Base-by-base conservation (phyloP, 495 filamentous ascomycete species). In the Entonaema liquescens region DNA sequence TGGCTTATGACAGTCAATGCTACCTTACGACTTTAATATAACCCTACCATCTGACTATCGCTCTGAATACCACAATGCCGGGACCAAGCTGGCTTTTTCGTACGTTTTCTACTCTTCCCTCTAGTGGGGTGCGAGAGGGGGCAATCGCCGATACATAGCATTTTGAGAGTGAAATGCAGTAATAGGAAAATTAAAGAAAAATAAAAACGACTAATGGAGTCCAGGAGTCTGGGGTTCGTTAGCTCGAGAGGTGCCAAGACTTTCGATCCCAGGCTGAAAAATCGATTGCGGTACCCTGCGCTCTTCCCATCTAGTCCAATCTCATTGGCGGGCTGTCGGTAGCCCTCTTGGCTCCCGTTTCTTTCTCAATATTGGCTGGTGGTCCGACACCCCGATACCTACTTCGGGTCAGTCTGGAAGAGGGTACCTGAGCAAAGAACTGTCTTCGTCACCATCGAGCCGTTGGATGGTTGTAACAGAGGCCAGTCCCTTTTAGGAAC, bases 271-370 rank as follows among this genome's bases (percentile, higher is more conserved):
- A 67, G 73, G 68, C 73, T 72, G 58, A 75, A 75, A 67, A 59
- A 62, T 73, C 75, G 75, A 77, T 77, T 74, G 75, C 70, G 65
- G 59, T 57, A 75, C 70, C 75, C 75, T 72, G 53, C 61, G 17
- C 50, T 59, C 35, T 61, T 56, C 33, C 26, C 40, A 60, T 50
- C 31, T 67, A 25, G 53, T 70, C 15, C 9, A 11, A 67, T 71
- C 67, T 70, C 47, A 74, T 73, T 73, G 70, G 70, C 23, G 26
- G 54, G 31, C 57, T 53, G 65, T 36, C 64, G 61, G 28, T 33
- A 62, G 61, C 70, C 65, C 65, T 65, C 68, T 73, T 73, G 65
- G 65, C 65, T 69, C 53, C 65, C 62, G 65, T 62, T 59, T 54
- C 58, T 61, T 33, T 68, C 44, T 68, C 42, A 55, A 61, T 36